Evolutionary conservation across 1,139 yeast genomes (phyloP).

Genomic region (Kluyveromyces marxianus): DNA sequence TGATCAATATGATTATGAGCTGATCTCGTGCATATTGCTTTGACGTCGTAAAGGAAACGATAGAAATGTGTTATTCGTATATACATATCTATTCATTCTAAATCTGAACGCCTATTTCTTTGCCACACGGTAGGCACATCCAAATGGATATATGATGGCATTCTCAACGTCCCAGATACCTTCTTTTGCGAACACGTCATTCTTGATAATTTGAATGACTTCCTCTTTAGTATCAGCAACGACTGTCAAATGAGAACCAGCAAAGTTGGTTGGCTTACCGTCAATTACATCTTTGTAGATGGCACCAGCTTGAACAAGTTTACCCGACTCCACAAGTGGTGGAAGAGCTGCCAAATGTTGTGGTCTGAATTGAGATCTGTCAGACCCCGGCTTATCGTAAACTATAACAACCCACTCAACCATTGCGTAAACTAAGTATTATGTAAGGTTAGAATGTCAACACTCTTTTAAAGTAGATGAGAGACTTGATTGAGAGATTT

Average conservation of each 20-base stretch:
- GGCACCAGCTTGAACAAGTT: slow-evolving; percentile 60
- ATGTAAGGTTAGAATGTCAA: too few relatives aligned
- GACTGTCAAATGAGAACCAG: slow-evolving; percentile 62
- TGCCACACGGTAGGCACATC: slow-evolving; percentile 39
- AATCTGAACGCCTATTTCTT: slow-evolving; percentile 18
- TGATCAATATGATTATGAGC: too few relatives aligned
- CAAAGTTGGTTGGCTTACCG: slow-evolving; percentile 46
- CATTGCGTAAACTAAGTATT: too few relatives aligned
- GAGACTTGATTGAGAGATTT: too few relatives aligned
- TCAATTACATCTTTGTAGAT: slow-evolving; percentile 40
- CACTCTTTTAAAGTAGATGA: too few relatives aligned
- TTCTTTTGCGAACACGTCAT: slow-evolving; percentile 53
- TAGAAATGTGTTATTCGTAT: too few relatives aligned
- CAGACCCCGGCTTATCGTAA: slow-evolving; percentile 60
- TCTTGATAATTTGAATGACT: slow-evolving; percentile 52
- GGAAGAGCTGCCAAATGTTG: slow-evolving; percentile 54
- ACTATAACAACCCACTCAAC: slow-evolving; percentile 65
- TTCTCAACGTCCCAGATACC: slow-evolving; percentile 75
- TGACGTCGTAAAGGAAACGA: too few relatives aligned
- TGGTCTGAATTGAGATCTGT: slow-evolving; percentile 48
- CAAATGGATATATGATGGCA: slow-evolving; percentile 52
- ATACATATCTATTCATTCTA: too few relatives aligned
- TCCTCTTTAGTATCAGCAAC: slow-evolving; percentile 58
- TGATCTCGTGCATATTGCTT: too few relatives aligned
- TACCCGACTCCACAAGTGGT: slow-evolving; percentile 43